These are phyloP conservation scores for Lentinula novae-zelandiae DNA, from an alignment of 1,284 basidiomycete species.

Conservation along the genomic window DNA sequence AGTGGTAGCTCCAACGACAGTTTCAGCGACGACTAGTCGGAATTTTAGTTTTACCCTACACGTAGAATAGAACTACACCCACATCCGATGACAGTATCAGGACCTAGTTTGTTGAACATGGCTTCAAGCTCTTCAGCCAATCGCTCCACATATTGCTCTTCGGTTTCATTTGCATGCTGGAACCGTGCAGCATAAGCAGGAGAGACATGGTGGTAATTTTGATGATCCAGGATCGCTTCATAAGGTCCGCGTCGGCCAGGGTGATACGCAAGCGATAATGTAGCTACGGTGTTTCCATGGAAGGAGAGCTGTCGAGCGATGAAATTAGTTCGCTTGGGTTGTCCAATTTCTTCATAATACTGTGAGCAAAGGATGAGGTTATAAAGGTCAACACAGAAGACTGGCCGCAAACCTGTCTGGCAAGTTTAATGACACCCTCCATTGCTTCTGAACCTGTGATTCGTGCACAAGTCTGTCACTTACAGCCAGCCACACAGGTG, in stretches of 20 bases:
- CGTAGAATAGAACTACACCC: constrained; percentile 23
- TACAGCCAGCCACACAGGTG: neutral
- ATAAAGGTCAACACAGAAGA: neutral
- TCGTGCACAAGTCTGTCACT: neutral
- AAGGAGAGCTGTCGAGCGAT: constrained; percentile 79
- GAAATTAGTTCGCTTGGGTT: constrained; percentile 69
- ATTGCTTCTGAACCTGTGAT: constrained; percentile 76
- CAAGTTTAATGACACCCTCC: constrained; percentile 77
- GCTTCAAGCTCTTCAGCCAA: constrained; percentile 77
- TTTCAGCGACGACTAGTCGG: constrained; percentile 70
- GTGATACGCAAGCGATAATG: constrained; percentile 64
- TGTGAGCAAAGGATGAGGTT: constrained; percentile 23
- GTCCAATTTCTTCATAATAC: constrained; percentile 69
- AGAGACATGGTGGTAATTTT: constrained; percentile 76
- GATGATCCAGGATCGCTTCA: constrained; percentile 54
- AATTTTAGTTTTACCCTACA: neutral
- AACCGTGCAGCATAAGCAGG: constrained; percentile 84
- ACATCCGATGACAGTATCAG: constrained; percentile 79
- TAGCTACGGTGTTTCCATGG: constrained; percentile 80
- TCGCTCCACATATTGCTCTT: constrained; percentile 74
- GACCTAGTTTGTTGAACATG: constrained; percentile 78
- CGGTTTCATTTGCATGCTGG: constrained; percentile 62
- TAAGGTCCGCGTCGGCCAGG: constrained; percentile 66
- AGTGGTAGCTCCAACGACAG: constrained; percentile 79
- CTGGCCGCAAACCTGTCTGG: constrained; percentile 54